Conservation (phyloP, 768 basidiomycete genomes). For the Suillus cothurnatus region DNA sequence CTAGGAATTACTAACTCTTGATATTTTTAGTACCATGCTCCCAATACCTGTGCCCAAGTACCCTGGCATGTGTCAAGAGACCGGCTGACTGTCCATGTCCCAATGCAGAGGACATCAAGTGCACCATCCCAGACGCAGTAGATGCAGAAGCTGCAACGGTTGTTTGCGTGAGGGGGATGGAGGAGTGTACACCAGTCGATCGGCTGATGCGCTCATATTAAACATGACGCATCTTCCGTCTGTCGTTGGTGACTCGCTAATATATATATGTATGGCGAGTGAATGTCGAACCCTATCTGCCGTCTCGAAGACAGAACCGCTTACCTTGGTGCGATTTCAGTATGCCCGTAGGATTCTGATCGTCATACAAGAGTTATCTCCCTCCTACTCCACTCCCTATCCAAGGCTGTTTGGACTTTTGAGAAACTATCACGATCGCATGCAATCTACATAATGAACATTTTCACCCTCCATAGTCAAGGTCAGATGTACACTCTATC, state of each 20-base stretch:
- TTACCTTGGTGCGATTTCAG: neutral
- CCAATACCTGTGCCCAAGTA: slow-evolving; percentile 74
- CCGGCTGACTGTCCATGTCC: slow-evolving; percentile 79
- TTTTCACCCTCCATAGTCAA: neutral
- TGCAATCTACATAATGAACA: neutral
- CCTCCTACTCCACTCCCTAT: neutral
- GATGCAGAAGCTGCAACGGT: slow-evolving; percentile 59
- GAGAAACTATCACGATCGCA: neutral
- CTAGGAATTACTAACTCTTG: slow-evolving; percentile 2
- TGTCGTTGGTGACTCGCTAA: neutral
- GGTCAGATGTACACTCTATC: neutral
- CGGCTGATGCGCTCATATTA: slow-evolving; percentile 35
- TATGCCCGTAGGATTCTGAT: neutral
- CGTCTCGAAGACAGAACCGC: slow-evolving; percentile 1
- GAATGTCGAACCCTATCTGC: neutral
- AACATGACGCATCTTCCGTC: slow-evolving; percentile 11
- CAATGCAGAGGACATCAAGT: slow-evolving; percentile 73
- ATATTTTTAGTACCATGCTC: slow-evolving; percentile 64
- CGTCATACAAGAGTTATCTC: neutral
- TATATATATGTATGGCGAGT: neutral
- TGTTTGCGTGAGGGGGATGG: slow-evolving; percentile 66
- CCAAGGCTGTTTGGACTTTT: neutral
- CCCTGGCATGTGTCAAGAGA: slow-evolving; percentile 59
- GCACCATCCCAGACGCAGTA: slow-evolving; percentile 63
- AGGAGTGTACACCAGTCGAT: slow-evolving; percentile 66